Percentiles rank a stretch among this genome's conserved stretches.
Evolutionary conservation across 2,329 filamentous ascomycete species (phyloP).

Genomic region (Verticillium nubilum): DNA sequence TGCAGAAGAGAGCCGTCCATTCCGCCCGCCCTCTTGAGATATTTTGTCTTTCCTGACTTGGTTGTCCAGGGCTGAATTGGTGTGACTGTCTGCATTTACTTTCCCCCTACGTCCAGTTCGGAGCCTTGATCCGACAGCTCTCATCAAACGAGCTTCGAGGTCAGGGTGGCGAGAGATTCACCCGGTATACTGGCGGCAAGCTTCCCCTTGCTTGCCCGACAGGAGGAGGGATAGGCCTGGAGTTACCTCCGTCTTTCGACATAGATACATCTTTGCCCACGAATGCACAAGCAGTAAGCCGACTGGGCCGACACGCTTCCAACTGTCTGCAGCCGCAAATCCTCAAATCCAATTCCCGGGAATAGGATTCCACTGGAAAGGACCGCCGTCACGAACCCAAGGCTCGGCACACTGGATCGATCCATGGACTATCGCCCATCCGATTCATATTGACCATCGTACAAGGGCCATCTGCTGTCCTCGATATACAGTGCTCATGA

Average conservation of each 20-base stretch:
- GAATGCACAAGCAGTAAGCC: too few relatives aligned
- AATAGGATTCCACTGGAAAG: neutral
- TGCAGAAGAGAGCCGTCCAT: neutral
- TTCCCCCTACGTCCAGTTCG: neutral
- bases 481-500: neutral
- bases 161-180: neutral
- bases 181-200: too few relatives aligned
- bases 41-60: neutral
- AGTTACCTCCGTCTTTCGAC: neutral
- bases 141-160: neutral
- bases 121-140: neutral
- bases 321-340: neutral
- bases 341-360: neutral
- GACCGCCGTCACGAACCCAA: neutral
- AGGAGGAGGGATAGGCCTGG: neutral
- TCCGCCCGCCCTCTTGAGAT: neutral
- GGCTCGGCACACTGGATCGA: neutral
- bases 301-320: neutral
- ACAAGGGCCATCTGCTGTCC: neutral
- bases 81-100: neutral
- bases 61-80: neutral
- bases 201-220: too few relatives aligned
- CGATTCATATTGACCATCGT: neutral
- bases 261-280: too few relatives aligned
- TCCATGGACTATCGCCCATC: neutral